Evolutionary conservation across 345 rosid species (phyloP), one percentile per base, ranked within the genome.

Genomic region (Populus tremula): DNA sequence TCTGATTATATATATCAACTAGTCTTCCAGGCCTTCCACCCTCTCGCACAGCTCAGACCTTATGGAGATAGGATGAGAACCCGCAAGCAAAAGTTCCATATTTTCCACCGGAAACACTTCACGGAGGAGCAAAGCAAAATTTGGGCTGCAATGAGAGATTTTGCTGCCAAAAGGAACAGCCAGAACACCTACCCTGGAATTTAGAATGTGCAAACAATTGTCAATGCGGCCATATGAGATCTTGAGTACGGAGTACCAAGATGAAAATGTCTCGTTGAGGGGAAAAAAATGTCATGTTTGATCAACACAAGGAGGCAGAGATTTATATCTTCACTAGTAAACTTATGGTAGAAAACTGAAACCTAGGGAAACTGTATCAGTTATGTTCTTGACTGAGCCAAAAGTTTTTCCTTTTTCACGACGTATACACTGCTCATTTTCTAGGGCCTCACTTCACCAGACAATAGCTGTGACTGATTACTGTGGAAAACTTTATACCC

Each of bases 1-100:
- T 80, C 92, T 85, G 69, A 93, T 88, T 29, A 92, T 91, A 1
- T 38, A 78, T 93, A 1, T 38, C 98, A 6, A 93, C 86, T 25
- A 93, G 81, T 82, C 99, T 87, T 62, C 88, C 82, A 21, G 94
- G 91, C 27, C 82, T 83, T 67, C 86, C 99, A 69, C 82, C 83
- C 41, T 93, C 94, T 81, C 90, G 93, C 31, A 86, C 91, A n/a
- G 98, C 98, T 71, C 79, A 82, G 65, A 91, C 79, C 27, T 56
- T 84, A 71, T 35, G 4, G 4, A 4, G 35, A 72, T 89, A 54
- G 11, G 81, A 4, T 4, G 83, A 82, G 70, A 82, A 71, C 67
- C 77, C 70, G 0, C 77, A 82, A n/a, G 72, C 78, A 2, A 67
- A 78, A 6, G 41, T 31, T 11, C 80, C 43, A 5, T 13, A 68